Base-by-base conservation (phyloP, 1,139 yeast species). In the Pichia sp. region DNA sequence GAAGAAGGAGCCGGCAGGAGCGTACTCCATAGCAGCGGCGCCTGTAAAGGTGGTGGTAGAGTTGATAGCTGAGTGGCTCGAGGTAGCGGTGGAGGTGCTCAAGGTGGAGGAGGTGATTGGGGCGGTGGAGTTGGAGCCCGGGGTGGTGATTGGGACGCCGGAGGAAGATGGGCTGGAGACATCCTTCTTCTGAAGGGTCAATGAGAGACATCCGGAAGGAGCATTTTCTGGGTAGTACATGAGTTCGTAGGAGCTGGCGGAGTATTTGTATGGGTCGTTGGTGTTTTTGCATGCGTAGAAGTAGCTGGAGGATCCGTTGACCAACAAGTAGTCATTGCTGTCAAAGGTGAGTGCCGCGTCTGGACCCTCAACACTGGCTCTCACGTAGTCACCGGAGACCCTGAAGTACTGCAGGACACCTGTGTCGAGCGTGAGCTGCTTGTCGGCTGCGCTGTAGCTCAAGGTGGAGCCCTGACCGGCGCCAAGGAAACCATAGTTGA, bases 401-500 rank as follows among this genome's bases (percentile, higher is more conserved):
- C 32, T 54, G 30, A 59, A 58, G 30, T 34, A n/a, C 26, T 50
- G 45, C 56, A 11, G 48, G 34, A 26, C 52, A 31, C 38, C 51
- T 45, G 15, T 40, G 49, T 36, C 5, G 51, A 42, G 7, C 43
- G n/a, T 11, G 51, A 19, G 23, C 23, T 19, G 23, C 23, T 19
- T 19, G 23, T 19, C 23, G 23, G 23, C 23, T 19, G 23, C 23
- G 23, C 61, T 57, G 51, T 59, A 63, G 29, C 32, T 34, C 23
- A 59, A 55, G 15, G 55, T n/a, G 1, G 61, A 19, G 15, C 47
- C 34, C 8, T 48, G 36, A 10, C 53, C 53, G 30, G 53, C 42
- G 26, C 55, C 72, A 15, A 78, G 61, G 65, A 76, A 74, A 50
- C 74, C 64, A 65, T 76, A 79, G 70, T 76, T 73, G 62, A 79